Conservation (phyloP, 495 filamentous ascomycete genomes). For the Trichoderma gamsii region DNA sequence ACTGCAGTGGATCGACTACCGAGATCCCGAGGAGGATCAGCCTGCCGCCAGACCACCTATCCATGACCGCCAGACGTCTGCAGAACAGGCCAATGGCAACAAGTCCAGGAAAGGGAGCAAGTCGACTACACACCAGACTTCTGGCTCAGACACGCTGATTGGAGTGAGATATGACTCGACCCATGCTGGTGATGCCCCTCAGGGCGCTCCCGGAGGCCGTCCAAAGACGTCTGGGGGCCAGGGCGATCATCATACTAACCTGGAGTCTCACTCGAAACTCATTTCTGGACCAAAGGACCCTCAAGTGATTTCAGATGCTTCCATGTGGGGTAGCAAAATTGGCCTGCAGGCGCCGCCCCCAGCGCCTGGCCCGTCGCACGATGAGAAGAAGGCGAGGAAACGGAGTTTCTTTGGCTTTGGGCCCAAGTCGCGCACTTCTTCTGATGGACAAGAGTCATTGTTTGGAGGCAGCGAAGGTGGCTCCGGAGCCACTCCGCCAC, state of each 20-base stretch:
- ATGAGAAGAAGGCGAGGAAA: conserved; percentile 77
- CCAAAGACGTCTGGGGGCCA: conserved; percentile 21
- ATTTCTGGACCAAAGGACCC: conserved; percentile 90
- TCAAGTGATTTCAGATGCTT: conserved; percentile 76
- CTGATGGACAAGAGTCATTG: conserved; percentile 43
- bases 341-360: conserved; percentile 35
- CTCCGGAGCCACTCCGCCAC: conserved; percentile 21
- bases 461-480: conserved; percentile 32
- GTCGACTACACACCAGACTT: conserved; percentile 26
- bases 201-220: conserved; percentile 26
- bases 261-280: conserved; percentile 40
- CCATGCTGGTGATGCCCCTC: conserved; percentile 54
- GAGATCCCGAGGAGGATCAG: conserved; percentile 53
- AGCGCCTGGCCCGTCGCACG: conserved; percentile 40
- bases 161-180: conserved; percentile 81
- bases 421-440: conserved; percentile 44
- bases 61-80: conserved; percentile 31
- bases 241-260: conserved; percentile 22
- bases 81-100: conserved; percentile 30
- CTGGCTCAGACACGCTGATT: conserved; percentile 52
- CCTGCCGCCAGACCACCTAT: conserved; percentile 25
- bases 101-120: conserved; percentile 44
- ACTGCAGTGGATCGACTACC: conserved; percentile 80
- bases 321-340: conserved; percentile 76
- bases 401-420: conserved; percentile 93